A percentile compares a stretch with the other conserved stretches of the same genome.
These are phyloP conservation scores for Zymoseptoria ardabiliae DNA, from an alignment of 2,329 filamentous ascomycete species.

Conservation along the genomic window DNA sequence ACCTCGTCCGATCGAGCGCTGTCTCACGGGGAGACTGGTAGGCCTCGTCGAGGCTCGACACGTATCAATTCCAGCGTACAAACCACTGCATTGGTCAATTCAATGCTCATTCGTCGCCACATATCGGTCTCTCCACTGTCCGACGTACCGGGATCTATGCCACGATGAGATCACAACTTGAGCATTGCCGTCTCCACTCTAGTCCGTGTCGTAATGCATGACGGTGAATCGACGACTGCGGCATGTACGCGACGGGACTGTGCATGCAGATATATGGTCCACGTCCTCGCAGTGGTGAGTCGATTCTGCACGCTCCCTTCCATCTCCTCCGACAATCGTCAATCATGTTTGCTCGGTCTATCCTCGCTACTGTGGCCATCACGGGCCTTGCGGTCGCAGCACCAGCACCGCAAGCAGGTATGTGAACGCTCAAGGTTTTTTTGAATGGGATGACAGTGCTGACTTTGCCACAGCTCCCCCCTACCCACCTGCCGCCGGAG, in stretches of 20 bases:
- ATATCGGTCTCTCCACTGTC: not conserved
- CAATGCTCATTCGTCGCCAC: not conserved
- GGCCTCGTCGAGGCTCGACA: not conserved
- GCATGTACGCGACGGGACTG: not conserved
- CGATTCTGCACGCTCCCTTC: not conserved
- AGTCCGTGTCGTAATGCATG: not conserved
- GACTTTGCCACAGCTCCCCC: conserved; percentile 1
- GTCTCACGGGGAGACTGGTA: not conserved
- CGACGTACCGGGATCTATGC: not conserved
- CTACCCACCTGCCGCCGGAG: conserved; percentile 1
- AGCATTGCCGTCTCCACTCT: not conserved
- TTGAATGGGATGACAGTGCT: not conserved
- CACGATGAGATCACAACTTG: not conserved
- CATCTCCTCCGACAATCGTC: conserved; percentile 1
- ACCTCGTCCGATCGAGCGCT: not conserved
- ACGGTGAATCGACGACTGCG: not conserved
- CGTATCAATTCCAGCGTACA: not conserved
- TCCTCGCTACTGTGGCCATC: conserved; percentile 28
- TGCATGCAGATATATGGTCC: not conserved
- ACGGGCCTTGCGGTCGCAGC: conserved; percentile 30
- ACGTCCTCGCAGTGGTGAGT: not conserved
- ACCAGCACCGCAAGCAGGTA: conserved; percentile 25
- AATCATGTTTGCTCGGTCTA: conserved; percentile 34
- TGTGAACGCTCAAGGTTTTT: not conserved
- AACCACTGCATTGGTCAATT: not conserved